Evolutionary conservation across 441 rosid genomes (phyloP).

Genomic region (Mallotus repandus): DNA sequence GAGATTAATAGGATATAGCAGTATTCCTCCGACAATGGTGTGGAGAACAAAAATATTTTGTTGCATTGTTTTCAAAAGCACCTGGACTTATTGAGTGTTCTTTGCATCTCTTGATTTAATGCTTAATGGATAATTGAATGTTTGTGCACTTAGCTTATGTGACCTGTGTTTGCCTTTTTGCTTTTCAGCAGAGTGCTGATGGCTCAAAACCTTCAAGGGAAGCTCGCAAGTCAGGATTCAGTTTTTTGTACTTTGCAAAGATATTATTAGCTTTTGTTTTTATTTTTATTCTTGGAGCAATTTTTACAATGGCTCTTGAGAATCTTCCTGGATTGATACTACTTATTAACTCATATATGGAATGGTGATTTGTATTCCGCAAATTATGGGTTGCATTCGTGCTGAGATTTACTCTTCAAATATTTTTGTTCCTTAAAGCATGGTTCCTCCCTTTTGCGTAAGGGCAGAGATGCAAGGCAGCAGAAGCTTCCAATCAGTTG

Average conservation of each 20-base stretch:
- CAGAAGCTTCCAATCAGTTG: neutral
- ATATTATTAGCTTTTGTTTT: conserved; percentile 61
- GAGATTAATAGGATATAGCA: neutral
- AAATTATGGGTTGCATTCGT: neutral
- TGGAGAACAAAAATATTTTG: neutral
- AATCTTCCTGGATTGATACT: conserved; percentile 63
- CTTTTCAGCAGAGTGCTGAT: conserved; percentile 37
- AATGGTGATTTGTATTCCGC: conserved; percentile 1
- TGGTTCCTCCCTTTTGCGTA: neutral
- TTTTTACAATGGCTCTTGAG: conserved; percentile 70
- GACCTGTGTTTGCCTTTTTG: neutral
- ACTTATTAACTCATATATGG: conserved; percentile 48
- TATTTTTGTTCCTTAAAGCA: neutral
- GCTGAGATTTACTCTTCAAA: neutral
- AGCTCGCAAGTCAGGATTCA: conserved; percentile 23
- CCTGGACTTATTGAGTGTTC: neutral
- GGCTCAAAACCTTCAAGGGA: conserved; percentile 18
- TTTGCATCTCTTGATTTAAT: neutral
- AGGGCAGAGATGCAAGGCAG: neutral
- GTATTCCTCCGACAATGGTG: neutral
- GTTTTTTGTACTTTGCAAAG: conserved; percentile 50
- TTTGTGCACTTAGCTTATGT: conserved; percentile 10
- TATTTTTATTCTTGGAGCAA: conserved; percentile 65
- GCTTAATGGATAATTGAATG: neutral
- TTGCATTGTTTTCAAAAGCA: neutral